Base-by-base conservation (phyloP, 805 yeast species). In the Pichia californica region DNA sequence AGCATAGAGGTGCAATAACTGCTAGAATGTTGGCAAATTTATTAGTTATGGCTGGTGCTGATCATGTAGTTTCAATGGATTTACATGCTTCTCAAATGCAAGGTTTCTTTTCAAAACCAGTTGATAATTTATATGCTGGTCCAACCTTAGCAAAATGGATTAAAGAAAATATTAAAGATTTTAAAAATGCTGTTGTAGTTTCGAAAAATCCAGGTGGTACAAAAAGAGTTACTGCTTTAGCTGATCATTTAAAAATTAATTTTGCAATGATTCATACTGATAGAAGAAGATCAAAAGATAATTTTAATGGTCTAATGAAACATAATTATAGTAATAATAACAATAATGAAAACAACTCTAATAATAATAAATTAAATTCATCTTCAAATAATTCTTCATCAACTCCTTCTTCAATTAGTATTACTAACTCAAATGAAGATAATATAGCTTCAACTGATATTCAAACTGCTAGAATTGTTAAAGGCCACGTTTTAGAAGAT, bases 201-300 rank as follows among this genome's bases (percentile, higher is more conserved):
- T 88, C 97, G n/a, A 93, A 93, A 63, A 93, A 93, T 66, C 98
- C 99, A 18, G 99, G 99, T 50, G 99, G 99, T 44, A 89, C 99
- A 18, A 93, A 93, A 63, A 77, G 99, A 53, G 99, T 93, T 42
- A 93, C 99, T 16, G 89, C 97, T 1, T 72, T 93, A 55, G 99
- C 99, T n/a, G 99, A 94, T 67, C 80, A 94, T 31, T 73, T 93
- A 55, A 91, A 91, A 67, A 86, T 93, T 53, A 88, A 93, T 64
- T 93, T 93, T 61, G 99, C 99, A 47, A 91, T 93, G 98, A 91
- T 94, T 53, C 98, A 93, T 62, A 93, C 99, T 18, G 99, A 93
- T 67, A 79, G 98, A 60, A 82, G 97, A 66, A 81, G 99, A 66
- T 76, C 82, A 36, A 83, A 83, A 55, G 95, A 85, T 64, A 69